phyloP scores from a whole-genome alignment of 1,139 yeast species.

The Suhomyces panamericanus region DNA sequence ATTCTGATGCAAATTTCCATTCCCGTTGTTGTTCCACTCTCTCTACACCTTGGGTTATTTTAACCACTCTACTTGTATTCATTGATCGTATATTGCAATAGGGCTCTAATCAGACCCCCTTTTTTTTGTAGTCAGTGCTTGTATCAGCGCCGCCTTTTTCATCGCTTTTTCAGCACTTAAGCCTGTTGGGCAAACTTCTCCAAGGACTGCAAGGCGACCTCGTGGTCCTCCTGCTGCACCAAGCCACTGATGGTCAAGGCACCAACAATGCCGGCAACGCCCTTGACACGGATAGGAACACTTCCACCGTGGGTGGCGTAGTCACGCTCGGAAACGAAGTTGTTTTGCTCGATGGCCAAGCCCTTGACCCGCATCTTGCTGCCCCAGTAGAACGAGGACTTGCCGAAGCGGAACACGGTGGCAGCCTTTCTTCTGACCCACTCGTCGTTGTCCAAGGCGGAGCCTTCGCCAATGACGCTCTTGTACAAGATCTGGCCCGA shows the following conservation, averaged over 20 bases:
- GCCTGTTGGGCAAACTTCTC: not conserved
- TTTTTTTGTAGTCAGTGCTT: too few species aligned
- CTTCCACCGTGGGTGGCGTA: conserved; percentile 66
- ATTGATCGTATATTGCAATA: too few species aligned
- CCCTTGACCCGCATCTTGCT: conserved; percentile 39
- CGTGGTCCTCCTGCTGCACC: conserved; percentile 49
- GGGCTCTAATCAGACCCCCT: too few species aligned
- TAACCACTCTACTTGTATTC: not conserved
- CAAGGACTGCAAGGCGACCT: conserved; percentile 31
- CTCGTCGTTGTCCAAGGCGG: conserved; percentile 53
- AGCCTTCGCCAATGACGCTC: conserved; percentile 42
- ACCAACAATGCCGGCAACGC: conserved; percentile 49
- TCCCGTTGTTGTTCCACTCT: too few species aligned
- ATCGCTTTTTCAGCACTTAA: too few species aligned
- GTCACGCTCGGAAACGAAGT: conserved; percentile 44
- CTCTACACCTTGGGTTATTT: too few species aligned
- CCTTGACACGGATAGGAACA: conserved; percentile 51
- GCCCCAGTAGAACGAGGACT: conserved; percentile 57
- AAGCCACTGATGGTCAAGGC: conserved; percentile 63
- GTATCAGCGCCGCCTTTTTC: too few species aligned
- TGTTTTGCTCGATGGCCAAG: conserved; percentile 37
- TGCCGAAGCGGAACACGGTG: conserved; percentile 52
- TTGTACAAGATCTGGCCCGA: conserved; percentile 57
- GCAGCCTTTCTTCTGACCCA: conserved; percentile 60
- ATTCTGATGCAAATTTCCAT: too few species aligned